Percentiles rank a stretch among this genome's conserved stretches.
Evolutionary conservation across 768 basidiomycete species (phyloP).

Genomic region (Hemileccinum impolitum): DNA sequence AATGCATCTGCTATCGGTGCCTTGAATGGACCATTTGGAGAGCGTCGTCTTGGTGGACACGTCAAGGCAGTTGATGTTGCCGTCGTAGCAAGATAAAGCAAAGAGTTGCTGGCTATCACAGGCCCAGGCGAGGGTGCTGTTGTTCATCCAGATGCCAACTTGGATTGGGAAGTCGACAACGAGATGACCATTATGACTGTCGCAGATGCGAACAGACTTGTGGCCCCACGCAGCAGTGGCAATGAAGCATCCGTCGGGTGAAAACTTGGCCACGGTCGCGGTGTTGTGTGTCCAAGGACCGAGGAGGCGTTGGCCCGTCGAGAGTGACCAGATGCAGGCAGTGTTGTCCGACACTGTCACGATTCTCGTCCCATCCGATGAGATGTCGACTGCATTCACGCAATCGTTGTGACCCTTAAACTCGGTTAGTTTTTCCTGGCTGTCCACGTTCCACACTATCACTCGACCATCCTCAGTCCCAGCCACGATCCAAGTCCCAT

Average conservation of each 20-base stretch:
- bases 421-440: not conserved
- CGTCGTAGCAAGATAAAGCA: not conserved
- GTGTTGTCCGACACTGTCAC: not conserved
- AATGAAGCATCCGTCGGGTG: not conserved
- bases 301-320: not conserved
- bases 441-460: not conserved
- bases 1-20: not conserved
- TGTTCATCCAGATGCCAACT: not conserved
- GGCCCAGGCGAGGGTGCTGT: not conserved
- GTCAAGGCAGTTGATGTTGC: not conserved
- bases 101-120: not conserved
- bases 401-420: not conserved
- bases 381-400: not conserved
- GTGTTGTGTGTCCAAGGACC: not conserved
- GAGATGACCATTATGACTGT: not conserved
- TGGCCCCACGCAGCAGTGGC: not conserved
- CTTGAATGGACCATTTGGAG: not conserved
- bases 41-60: not conserved
- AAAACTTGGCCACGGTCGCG: not conserved
- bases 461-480: too few species aligned
- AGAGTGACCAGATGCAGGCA: constrained; percentile 8
- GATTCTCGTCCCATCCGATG: constrained; percentile 1
- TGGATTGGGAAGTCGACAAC: not conserved
- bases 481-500: too few species aligned
- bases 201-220: not conserved